Percentiles rank a stretch among this genome's conserved stretches.
Evolutionary conservation across 2,329 filamentous ascomycete species (phyloP).

Genomic region (Scedosporium boydii): DNA sequence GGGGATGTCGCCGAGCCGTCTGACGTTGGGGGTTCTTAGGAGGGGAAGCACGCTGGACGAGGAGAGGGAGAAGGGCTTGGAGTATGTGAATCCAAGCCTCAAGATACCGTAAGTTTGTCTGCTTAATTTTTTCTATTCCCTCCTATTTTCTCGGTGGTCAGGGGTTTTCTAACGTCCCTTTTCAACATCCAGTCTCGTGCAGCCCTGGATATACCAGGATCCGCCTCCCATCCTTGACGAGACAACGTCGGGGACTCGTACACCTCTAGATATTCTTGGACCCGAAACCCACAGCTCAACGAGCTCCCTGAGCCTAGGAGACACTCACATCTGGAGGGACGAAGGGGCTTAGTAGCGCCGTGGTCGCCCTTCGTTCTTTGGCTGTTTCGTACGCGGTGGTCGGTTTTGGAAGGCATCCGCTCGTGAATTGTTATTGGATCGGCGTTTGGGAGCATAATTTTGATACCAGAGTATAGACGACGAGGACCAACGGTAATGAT

Average conservation of each 20-base stretch:
- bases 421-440: neutral
- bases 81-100: slow-evolving; percentile 70
- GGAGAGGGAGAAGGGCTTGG: slow-evolving; percentile 56
- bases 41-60: slow-evolving; percentile 63
- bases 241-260: slow-evolving; percentile 7
- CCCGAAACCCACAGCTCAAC: slow-evolving; percentile 4
- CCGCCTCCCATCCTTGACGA: slow-evolving; percentile 29
- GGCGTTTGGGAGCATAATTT: neutral
- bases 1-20: slow-evolving; percentile 13
- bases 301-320: slow-evolving; percentile 4
- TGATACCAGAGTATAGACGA: neutral
- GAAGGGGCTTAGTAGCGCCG: neutral
- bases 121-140: neutral
- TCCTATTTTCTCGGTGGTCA: neutral
- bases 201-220: slow-evolving; percentile 59
- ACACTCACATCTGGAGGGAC: slow-evolving; percentile 6
- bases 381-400: neutral
- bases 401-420: neutral
- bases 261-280: slow-evolving; percentile 1
- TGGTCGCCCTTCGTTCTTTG: neutral
- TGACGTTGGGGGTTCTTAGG: slow-evolving; percentile 31
- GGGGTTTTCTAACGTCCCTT: slow-evolving; percentile 7
- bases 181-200: slow-evolving; percentile 34
- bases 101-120: slow-evolving; percentile 47
- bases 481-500: neutral